Conservation (phyloP, 352 stramenopile genomes). For the Phytophthora hibernalis region DNA sequence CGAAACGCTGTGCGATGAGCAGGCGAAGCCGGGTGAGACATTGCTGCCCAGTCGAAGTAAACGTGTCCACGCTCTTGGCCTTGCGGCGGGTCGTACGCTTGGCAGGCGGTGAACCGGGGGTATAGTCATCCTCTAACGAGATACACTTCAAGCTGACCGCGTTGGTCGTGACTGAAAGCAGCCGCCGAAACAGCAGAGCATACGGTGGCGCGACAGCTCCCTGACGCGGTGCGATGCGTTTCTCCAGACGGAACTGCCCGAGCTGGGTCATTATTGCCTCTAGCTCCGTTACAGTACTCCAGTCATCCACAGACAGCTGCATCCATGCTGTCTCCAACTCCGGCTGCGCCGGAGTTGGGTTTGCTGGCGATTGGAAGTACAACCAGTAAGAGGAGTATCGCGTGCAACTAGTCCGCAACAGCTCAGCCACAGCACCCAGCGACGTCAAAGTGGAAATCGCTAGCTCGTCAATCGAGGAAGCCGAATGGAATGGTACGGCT, state of each 20-base stretch:
- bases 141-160: constrained; percentile 38
- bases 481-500: background rate
- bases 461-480: constrained; percentile 25
- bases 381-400: constrained; percentile 33
- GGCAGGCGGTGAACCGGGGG: background rate
- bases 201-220: constrained; percentile 35
- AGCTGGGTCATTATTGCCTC: constrained; percentile 44
- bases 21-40: constrained; percentile 29
- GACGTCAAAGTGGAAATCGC: constrained; percentile 21
- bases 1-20: constrained; percentile 26
- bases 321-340: constrained; percentile 33
- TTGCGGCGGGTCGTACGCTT: constrained; percentile 29
- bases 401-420: constrained; percentile 37
- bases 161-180: constrained; percentile 39
- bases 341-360: constrained; percentile 16
- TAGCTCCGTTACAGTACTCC: constrained; percentile 38
- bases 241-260: constrained; percentile 35
- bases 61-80: constrained; percentile 27
- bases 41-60: constrained; percentile 25
- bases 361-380: constrained; percentile 35
- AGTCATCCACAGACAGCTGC: constrained; percentile 38
- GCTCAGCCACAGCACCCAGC: constrained; percentile 34
- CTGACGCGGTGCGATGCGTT: constrained; percentile 16
- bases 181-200: constrained; percentile 39
- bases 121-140: constrained; percentile 26